Conservation (phyloP, 179 eudicot genomes). For the Silene vulgaris region DNA sequence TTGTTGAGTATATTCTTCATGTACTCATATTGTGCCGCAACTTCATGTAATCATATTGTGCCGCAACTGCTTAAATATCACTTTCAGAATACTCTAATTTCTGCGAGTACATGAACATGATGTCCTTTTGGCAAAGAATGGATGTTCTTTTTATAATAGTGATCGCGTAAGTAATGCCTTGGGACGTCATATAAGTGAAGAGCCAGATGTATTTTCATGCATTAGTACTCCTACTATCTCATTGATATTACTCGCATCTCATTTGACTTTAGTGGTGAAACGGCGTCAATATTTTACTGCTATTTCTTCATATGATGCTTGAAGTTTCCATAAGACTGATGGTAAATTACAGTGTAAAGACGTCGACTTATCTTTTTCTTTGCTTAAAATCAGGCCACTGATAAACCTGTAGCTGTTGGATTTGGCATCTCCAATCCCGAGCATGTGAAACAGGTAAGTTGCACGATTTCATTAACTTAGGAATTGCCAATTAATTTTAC, state of each 20-base stretch:
- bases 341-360: background rate
- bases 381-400: constrained; percentile 48
- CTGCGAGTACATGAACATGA: no score
- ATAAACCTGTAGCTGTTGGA: constrained; percentile 91
- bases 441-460: constrained; percentile 73
- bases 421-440: constrained; percentile 91
- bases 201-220: no score
- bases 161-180: no score
- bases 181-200: no score
- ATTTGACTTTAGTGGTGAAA: no score
- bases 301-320: no score
- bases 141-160: no score
- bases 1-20: background rate
- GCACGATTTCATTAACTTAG: background rate
- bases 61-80: background rate
- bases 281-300: background rate
- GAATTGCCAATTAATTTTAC: no score
- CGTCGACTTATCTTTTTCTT: constrained; percentile 7
- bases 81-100: background rate
- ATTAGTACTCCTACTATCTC: no score
- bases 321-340: background rate
- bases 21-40: background rate
- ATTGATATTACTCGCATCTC: no score
- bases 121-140: no score
- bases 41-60: background rate